These are phyloP conservation scores for Malus sieversii DNA, from an alignment of 306 rosid species.

Conservation along the genomic window DNA sequence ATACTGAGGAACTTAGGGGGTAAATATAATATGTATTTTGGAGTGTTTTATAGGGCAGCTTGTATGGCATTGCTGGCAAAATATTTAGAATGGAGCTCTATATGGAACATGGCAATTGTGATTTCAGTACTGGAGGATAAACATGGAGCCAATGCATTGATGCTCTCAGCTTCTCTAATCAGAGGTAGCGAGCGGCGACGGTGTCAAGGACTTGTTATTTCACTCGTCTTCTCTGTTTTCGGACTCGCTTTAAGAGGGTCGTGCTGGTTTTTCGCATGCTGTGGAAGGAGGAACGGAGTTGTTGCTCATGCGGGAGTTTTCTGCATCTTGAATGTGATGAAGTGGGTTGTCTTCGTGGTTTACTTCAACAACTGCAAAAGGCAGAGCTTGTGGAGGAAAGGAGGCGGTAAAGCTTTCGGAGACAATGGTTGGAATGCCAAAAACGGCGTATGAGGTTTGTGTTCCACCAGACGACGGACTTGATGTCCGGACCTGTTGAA, in stretches of 20 bases:
- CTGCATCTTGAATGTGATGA: not conserved
- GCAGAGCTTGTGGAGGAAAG: not conserved
- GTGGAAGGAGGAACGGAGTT: not conserved
- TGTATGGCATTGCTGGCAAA: conserved; percentile 20
- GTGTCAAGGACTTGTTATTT: conserved; percentile 26
- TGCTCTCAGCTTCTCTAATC: conserved; percentile 26
- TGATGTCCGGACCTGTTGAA: not conserved
- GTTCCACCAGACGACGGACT: not conserved
- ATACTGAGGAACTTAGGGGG: not conserved
- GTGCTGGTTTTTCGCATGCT: not conserved
- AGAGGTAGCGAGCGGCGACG: conserved; percentile 30
- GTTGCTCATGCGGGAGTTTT: not conserved
- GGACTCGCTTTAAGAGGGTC: conserved; percentile 28
- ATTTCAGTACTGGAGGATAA: conserved; percentile 35
- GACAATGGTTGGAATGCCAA: not conserved
- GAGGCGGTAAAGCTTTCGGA: not conserved
- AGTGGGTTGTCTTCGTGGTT: not conserved
- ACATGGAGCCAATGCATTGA: conserved; percentile 33
- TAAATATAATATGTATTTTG: not conserved
- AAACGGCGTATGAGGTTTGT: not conserved
- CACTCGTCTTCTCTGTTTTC: conserved; percentile 33
- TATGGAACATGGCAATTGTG: conserved; percentile 49
- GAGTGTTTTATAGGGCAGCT: conserved; percentile 10
- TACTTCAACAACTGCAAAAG: not conserved
- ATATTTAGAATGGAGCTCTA: conserved; percentile 42